Base-by-base conservation (phyloP, 2,329 filamentous ascomycete species). In the Cercospora nicotianae region DNA sequence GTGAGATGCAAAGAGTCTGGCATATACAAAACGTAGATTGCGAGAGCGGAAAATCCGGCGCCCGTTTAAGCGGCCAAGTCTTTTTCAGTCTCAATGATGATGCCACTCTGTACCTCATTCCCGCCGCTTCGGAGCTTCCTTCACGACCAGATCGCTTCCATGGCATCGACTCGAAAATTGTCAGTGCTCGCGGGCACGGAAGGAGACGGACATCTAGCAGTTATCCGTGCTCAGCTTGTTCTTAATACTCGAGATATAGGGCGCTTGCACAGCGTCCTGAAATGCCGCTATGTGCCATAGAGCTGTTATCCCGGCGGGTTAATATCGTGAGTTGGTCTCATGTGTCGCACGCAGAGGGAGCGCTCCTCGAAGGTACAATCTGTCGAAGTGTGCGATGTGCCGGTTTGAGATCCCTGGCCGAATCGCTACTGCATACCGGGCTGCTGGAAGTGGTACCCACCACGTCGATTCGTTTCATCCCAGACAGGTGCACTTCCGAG, bases 1-100 rank as follows among this genome's bases (percentile, higher is more conserved):
- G 74, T 68, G 55, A 67, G 59, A 63, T 68, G 63, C 62, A 31
- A 65, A 61, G 67, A 67, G 67, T 66, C 60, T 53, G 66, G 45
- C 28, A 20, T 36, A 26, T 63, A 28, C 55, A 51, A 33, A 64
- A 45, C 51, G 48, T 31, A 48, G 57, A 58, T 31, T 58, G 53
- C 53, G 30, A 58, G 53, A 16, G 30, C 31, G 58, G 20, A 42
- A 60, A 18, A 23, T 18, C 26, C 20, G 58, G 33, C 26, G 53
- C 16, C 26, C 53, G 28, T 31, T 18, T 18, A 12, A 26, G 30
- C 26, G 13, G 30, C 12, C 2, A 9, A 58, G 8, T 13, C 7
- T 13, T 23, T 20, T 51, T 13, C 20, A 51, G 45, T 51, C 9
- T 26, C 45, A 26, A 51, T 12, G 20, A 51, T 12, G 20, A 51